Evolutionary conservation across 139 green algal genomes (phyloP).

Genomic region (Ettlia oleoabundans): DNA sequence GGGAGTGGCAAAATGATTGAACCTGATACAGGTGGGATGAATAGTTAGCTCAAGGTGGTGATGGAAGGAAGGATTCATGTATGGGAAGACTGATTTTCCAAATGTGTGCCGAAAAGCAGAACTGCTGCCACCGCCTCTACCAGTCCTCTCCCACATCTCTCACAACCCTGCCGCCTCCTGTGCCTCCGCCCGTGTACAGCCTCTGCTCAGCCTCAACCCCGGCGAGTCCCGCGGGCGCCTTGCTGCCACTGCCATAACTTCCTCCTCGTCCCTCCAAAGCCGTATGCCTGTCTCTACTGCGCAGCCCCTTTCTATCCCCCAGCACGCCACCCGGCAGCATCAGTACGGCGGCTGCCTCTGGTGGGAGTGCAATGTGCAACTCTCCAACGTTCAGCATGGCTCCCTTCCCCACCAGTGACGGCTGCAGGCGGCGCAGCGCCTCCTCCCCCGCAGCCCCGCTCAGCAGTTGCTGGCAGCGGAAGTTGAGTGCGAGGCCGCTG

Average conservation of each 20-base stretch:
- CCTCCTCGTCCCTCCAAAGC: too few relatives aligned
- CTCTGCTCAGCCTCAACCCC: neutral
- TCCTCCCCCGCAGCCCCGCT: neutral
- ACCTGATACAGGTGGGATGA: too few relatives aligned
- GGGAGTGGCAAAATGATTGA: too few relatives aligned
- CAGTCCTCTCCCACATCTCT: constrained; percentile 1
- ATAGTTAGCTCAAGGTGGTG: too few relatives aligned
- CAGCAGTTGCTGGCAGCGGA: constrained; percentile 26
- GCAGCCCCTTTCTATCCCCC: too few relatives aligned
- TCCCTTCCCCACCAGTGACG: constrained; percentile 10
- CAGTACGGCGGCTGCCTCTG: neutral
- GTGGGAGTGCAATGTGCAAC: neutral
- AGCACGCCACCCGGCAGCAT: too few relatives aligned
- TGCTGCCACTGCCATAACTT: neutral
- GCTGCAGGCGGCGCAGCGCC: constrained; percentile 20
- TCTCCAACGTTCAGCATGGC: constrained; percentile 14
- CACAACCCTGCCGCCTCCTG: constrained; percentile 6
- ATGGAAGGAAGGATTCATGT: too few relatives aligned
- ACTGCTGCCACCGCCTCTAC: neutral
- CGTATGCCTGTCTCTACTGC: too few relatives aligned
- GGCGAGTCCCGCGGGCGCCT: neutral
- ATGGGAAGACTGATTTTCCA: too few relatives aligned
- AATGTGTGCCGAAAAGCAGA: too few relatives aligned
- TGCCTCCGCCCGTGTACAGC: neutral
- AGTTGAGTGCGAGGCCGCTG: constrained; percentile 1